These are phyloP conservation scores for Heracleum sosnowskyi DNA, from an alignment of 129 eudicot genomes.

Conservation along the genomic window DNA sequence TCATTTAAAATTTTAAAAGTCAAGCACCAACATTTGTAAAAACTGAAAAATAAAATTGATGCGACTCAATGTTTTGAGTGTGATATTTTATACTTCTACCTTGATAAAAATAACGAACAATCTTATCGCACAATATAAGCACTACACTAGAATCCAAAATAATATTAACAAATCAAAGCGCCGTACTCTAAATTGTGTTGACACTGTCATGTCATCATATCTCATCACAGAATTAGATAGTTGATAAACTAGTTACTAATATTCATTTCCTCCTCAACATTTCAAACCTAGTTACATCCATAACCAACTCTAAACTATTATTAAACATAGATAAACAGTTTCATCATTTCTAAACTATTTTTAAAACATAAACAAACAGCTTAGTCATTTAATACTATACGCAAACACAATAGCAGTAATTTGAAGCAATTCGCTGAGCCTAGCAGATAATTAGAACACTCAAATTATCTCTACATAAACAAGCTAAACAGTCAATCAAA, in stretches of 20 bases:
- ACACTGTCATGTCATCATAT: not conserved
- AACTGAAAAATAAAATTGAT: not conserved
- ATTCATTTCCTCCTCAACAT: not conserved
- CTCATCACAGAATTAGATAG: not conserved
- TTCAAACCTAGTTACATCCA: not conserved
- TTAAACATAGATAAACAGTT: not conserved
- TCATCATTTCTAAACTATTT: not conserved
- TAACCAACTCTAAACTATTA: not conserved
- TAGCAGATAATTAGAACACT: not conserved
- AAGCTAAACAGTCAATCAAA: not conserved
- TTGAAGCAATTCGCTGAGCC: not conserved
- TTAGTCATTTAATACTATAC: not conserved
- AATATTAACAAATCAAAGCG: not conserved
- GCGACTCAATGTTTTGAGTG: not conserved
- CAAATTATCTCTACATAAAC: not conserved
- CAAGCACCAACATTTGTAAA: not conserved
- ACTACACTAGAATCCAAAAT: not conserved
- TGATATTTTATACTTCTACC: no score
- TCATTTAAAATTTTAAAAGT: not conserved
- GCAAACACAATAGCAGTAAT: not conserved
- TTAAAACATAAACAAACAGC: not conserved
- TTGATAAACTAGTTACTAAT: not conserved
- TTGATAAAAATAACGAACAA: not conserved
- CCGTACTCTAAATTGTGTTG: not conserved
- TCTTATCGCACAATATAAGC: not conserved